These are phyloP conservation scores for Nadsonia starkeyi-henricii DNA, from an alignment of 1,139 yeast genomes.

Conservation along the genomic window DNA sequence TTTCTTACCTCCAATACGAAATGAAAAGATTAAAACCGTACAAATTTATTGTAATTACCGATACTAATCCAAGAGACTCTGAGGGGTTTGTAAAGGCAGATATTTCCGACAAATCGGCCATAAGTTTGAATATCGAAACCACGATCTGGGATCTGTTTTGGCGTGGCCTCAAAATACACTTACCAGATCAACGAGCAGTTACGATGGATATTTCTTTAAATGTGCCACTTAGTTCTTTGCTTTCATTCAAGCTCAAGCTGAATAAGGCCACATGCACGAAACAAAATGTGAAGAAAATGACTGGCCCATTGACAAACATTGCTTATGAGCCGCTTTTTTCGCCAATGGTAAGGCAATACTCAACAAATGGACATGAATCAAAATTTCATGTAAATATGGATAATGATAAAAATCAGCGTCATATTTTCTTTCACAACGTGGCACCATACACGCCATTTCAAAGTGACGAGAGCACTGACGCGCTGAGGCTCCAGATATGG, in stretches of 20 bases:
- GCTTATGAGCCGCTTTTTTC: slow-evolving; percentile 24
- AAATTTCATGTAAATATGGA: slow-evolving; percentile 52
- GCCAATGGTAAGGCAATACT: slow-evolving; percentile 58
- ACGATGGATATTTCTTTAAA: slow-evolving; percentile 33
- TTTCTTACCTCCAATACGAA: too few species aligned
- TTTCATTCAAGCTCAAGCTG: slow-evolving; percentile 36
- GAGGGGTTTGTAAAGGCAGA: slow-evolving; percentile 21
- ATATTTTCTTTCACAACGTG: slow-evolving; percentile 1
- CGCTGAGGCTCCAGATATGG: neutral
- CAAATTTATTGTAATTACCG: slow-evolving; percentile 37
- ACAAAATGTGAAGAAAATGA: slow-evolving; percentile 6
- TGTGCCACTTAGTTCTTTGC: slow-evolving; percentile 38
- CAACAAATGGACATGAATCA: slow-evolving; percentile 54
- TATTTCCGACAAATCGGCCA: slow-evolving; percentile 9
- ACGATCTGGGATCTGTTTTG: slow-evolving; percentile 11
- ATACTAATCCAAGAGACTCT: slow-evolving; percentile 10
- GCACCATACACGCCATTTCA: slow-evolving; percentile 4
- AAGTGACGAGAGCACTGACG: neutral
- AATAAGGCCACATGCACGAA: slow-evolving; percentile 9
- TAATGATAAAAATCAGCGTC: slow-evolving; percentile 1
- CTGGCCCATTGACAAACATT: slow-evolving; percentile 1
- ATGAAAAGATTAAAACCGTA: slow-evolving; percentile 15
- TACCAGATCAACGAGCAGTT: slow-evolving; percentile 36
- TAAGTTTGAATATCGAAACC: slow-evolving; percentile 25
- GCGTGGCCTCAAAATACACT: slow-evolving; percentile 16